Evolutionary conservation across 2,329 filamentous ascomycete species (phyloP), one percentile per base, ranked within the genome.

Genomic region (Lachnellula occidentalis): DNA sequence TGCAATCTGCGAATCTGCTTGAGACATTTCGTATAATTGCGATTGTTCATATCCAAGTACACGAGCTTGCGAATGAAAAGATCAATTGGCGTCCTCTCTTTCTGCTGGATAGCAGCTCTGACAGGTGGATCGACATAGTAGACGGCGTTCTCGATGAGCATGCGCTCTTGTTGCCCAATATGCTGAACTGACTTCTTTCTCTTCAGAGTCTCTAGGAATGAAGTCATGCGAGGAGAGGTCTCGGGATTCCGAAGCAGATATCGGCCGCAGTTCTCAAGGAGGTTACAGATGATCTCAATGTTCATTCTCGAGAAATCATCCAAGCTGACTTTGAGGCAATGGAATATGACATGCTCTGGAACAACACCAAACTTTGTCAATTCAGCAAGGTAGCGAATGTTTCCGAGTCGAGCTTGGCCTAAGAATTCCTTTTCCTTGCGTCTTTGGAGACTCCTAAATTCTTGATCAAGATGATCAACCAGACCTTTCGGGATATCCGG

Each of bases 221-320:
- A 92, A 1, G 80, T 77, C 94, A 99, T 99, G 43, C 94, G 85
- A 8, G 92, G 92, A 9, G 89, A 87, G 0, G 95, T 97, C 58
- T 97, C 92, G 0, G 90, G 86, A 63, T 94, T 97, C 48, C 92
- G 89, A 55, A 99, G 79, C 21, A 99, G 77, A 71, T 96, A 99
- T 17, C 94, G 85, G 43, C 94, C 94, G 67, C 95, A 99, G 61
- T 97, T 97, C 70, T 99, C 94, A 21, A 99, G 79, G 27, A 99
- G 78, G 66, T 95, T 95, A 66, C 92, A 95, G 60, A 99, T 92
- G 64, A 99, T 96, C 71, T 99, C 95, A 60, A 99, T 96, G 67
- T 99, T 99, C 88, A 96, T 96, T 58, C 92, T 83, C 2, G 94
- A 96, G 68, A 99, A 99, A 67, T 99, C 94, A 66, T 99, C 94